phyloP scores from a whole-genome alignment of 306 rosid genomes.

The Quercus gilva region DNA sequence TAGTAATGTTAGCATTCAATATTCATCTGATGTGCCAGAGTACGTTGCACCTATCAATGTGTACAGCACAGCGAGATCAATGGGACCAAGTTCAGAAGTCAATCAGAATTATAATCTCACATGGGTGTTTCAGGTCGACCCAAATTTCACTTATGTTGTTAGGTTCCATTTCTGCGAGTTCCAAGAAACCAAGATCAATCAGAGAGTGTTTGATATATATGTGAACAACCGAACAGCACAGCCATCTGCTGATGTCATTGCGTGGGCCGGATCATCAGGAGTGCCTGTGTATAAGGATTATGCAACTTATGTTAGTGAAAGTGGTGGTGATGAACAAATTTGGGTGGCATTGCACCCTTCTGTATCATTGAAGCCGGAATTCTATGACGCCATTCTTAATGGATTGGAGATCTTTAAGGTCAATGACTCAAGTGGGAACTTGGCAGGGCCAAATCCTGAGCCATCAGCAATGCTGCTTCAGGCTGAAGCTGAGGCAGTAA shows the following conservation, averaged over 20 bases:
- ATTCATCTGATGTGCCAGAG: conserved; percentile 17
- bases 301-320: conserved; percentile 21
- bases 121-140: conserved; percentile 43
- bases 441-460: conserved; percentile 41
- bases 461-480: conserved; percentile 37
- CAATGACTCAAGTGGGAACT: conserved; percentile 25
- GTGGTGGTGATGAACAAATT: conserved; percentile 26
- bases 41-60: conserved; percentile 41
- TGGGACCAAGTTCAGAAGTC: conserved; percentile 27
- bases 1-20: conserved; percentile 26
- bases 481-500: conserved; percentile 10
- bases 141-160: conserved; percentile 44
- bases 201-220: conserved; percentile 46
- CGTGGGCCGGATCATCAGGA: conserved; percentile 30
- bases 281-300: conserved; percentile 43
- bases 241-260: conserved; percentile 34
- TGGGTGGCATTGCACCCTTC: conserved; percentile 49
- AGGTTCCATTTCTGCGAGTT: conserved; percentile 59
- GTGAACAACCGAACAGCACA: conserved; percentile 45
- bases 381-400: conserved; percentile 39
- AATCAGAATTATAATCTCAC: conserved; percentile 41
- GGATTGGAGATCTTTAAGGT: conserved; percentile 53
- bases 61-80: conserved; percentile 38
- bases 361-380: conserved; percentile 31
- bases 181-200: conserved; percentile 21